phyloP scores from a whole-genome alignment of 768 basidiomycete species.

The Pholiota conissans region DNA sequence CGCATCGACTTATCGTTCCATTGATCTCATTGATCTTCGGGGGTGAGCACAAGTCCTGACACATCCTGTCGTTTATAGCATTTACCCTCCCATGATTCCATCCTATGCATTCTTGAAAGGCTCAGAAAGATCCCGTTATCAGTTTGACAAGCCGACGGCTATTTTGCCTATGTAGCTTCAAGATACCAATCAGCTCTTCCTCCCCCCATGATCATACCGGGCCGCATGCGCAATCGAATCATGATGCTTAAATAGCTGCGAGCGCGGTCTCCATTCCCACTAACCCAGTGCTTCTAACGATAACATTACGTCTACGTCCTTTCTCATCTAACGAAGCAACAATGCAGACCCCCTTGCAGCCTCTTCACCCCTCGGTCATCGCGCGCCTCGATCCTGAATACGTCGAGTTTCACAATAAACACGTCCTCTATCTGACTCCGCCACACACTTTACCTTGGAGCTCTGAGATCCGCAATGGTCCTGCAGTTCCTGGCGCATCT shows the following conservation, averaged over 20 bases:
- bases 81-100: no score
- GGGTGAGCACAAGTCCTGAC: no score
- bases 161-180: no score
- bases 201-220: not conserved
- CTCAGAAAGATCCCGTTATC: no score
- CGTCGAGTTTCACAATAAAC: slow-evolving; percentile 55
- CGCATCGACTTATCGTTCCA: no score
- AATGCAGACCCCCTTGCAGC: slow-evolving; percentile 30
- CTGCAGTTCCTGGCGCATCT: slow-evolving; percentile 58
- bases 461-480: slow-evolving; percentile 50
- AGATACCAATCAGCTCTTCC: not conserved
- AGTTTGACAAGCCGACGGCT: not conserved
- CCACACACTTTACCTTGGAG: slow-evolving; percentile 64
- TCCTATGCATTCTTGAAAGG: no score
- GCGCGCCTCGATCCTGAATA: slow-evolving; percentile 67
- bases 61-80: no score
- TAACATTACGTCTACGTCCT: no score
- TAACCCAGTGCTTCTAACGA: not conserved
- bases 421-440: slow-evolving; percentile 44
- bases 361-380: slow-evolving; percentile 64
- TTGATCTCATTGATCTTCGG: no score
- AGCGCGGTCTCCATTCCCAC: not conserved
- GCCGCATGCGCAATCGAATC: not conserved
- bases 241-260: not conserved
- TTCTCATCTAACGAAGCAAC: not conserved